Conservation (phyloP, 2,329 filamentous ascomycete species). For the Sporothrix brunneoviolacea region DNA sequence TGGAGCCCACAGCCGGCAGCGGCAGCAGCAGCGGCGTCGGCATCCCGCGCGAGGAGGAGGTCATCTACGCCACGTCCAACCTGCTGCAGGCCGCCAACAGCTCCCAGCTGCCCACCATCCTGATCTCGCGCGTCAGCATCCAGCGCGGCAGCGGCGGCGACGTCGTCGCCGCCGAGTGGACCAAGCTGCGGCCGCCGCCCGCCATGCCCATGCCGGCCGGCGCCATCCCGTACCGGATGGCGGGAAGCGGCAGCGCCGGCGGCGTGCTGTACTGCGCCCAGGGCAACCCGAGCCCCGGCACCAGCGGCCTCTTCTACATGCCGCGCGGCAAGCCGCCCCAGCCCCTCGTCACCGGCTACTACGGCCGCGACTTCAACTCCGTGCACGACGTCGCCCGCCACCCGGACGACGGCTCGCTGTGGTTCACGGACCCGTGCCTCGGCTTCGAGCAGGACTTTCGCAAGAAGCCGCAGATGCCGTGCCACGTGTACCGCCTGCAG, state of each 20-base stretch:
- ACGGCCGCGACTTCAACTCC: slow-evolving; percentile 41
- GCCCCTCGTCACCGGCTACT: slow-evolving; percentile 36
- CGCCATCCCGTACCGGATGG: slow-evolving; percentile 40
- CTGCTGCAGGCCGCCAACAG: slow-evolving; percentile 32
- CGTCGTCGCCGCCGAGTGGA: slow-evolving; percentile 31
- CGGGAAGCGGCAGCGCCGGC: slow-evolving; percentile 33
- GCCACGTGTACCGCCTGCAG: slow-evolving; percentile 42
- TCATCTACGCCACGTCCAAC: slow-evolving; percentile 41
- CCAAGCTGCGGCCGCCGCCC: slow-evolving; percentile 35
- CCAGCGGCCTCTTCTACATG: slow-evolving; percentile 35
- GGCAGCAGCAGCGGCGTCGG: not conserved
- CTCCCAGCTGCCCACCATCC: slow-evolving; percentile 33
- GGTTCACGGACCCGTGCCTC: slow-evolving; percentile 43
- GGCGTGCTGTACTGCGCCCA: slow-evolving; percentile 24
- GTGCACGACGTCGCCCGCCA: slow-evolving; percentile 36
- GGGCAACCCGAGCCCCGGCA: slow-evolving; percentile 16
- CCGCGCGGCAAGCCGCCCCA: slow-evolving; percentile 25
- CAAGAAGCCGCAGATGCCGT: slow-evolving; percentile 36
- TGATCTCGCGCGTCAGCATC: slow-evolving; percentile 38
- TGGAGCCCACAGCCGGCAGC: slow-evolving; percentile 14
- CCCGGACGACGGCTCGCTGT: slow-evolving; percentile 34
- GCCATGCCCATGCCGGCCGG: slow-evolving; percentile 54
- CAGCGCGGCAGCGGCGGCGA: slow-evolving; percentile 20
- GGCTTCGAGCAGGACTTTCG: slow-evolving; percentile 41
- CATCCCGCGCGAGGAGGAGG: slow-evolving; percentile 23